phyloP scores from a whole-genome alignment of 2,329 filamentous ascomycete species.

The Alternaria arborescens region DNA sequence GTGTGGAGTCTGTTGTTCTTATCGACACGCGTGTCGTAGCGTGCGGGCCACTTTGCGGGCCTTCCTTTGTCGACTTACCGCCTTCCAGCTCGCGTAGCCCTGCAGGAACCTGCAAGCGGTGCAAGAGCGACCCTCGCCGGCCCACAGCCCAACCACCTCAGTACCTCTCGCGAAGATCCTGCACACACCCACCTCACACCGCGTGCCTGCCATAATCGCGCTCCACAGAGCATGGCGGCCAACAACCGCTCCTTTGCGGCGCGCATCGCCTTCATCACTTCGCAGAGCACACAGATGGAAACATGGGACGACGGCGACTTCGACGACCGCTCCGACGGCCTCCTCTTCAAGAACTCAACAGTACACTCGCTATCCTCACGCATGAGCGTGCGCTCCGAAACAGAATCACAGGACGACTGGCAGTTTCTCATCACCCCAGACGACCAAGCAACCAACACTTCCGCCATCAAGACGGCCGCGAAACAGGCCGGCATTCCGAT shows the following conservation, averaged over 20 bases:
- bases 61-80: conserved; percentile 13
- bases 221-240: conserved; percentile 39
- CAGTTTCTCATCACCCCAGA: conserved; percentile 85
- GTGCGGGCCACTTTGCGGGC: conserved; percentile 13
- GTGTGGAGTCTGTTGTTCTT: background rate
- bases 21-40: conserved; percentile 11
- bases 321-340: conserved; percentile 59
- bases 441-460: conserved; percentile 82
- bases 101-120: conserved; percentile 14
- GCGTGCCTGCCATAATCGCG: conserved; percentile 29
- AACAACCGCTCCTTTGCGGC: conserved; percentile 49
- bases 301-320: conserved; percentile 68
- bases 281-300: conserved; percentile 66
- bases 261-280: conserved; percentile 62
- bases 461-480: conserved; percentile 82
- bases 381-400: conserved; percentile 83
- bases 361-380: conserved; percentile 80
- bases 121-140: conserved; percentile 11
- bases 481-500: conserved; percentile 91
- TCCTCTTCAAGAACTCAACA: conserved; percentile 76
- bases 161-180: conserved; percentile 15
- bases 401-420: conserved; percentile 81
- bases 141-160: conserved; percentile 17
- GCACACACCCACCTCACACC: conserved; percentile 18
- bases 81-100: conserved; percentile 15